Evolutionary conservation across 768 basidiomycete species (phyloP).

Genomic region (Russula virescens): DNA sequence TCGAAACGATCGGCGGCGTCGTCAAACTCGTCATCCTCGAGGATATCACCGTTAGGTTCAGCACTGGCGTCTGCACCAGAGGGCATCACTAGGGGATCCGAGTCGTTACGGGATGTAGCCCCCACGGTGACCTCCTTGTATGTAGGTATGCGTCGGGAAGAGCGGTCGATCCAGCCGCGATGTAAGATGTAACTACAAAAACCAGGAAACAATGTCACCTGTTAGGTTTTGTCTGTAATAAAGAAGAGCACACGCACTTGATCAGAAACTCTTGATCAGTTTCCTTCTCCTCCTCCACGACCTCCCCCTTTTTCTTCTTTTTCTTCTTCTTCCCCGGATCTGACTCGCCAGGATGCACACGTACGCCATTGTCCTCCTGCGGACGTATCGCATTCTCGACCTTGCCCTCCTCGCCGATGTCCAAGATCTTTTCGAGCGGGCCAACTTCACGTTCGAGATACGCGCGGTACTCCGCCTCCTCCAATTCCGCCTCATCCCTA

Average conservation of each 20-base stretch:
- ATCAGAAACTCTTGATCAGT: slow-evolving; percentile 83
- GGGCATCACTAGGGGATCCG: slow-evolving; percentile 22
- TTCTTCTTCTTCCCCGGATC: slow-evolving; percentile 33
- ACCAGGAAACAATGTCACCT: not conserved
- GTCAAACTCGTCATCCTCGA: slow-evolving; percentile 72
- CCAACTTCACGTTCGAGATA: slow-evolving; percentile 84
- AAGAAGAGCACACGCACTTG: slow-evolving; percentile 51
- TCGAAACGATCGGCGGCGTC: slow-evolving; percentile 91
- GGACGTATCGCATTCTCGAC: slow-evolving; percentile 28
- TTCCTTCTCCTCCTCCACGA: slow-evolving; percentile 44
- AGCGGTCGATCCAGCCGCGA: slow-evolving; percentile 93
- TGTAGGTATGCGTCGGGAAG: slow-evolving; percentile 69
- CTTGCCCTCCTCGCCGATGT: slow-evolving; percentile 38
- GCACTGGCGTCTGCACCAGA: slow-evolving; percentile 21
- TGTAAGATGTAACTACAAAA: slow-evolving; percentile 83
- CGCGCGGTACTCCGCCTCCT: slow-evolving; percentile 80
- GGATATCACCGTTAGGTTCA: slow-evolving; percentile 29
- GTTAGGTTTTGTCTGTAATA: not conserved
- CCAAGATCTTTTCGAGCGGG: slow-evolving; percentile 61
- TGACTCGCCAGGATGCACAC: slow-evolving; percentile 28
- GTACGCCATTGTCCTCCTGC: slow-evolving; percentile 26
- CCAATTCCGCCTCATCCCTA: slow-evolving; percentile 65
- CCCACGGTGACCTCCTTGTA: slow-evolving; percentile 69
- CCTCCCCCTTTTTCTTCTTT: slow-evolving; percentile 26
- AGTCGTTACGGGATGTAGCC: slow-evolving; percentile 23